Evolutionary conservation across 495 filamentous ascomycete genomes (phyloP).

Genomic region (Corynascus novoguineensis): DNA sequence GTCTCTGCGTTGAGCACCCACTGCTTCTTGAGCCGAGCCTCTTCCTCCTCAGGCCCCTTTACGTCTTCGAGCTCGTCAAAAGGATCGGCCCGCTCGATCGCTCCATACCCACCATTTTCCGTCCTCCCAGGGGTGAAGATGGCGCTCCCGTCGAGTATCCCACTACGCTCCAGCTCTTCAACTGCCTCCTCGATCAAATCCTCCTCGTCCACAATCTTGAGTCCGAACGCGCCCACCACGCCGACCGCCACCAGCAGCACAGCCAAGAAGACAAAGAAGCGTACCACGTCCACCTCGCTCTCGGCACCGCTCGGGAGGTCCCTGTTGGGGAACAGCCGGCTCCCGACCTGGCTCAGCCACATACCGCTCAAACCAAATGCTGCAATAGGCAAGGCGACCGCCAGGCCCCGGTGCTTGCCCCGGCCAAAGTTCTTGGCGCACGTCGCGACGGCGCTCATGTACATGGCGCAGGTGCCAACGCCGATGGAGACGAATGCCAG

Average conservation of each 20-base stretch:
- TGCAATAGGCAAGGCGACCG: conserved; percentile 85
- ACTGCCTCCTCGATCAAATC: conserved; percentile 83
- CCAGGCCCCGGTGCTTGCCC: conserved; percentile 80
- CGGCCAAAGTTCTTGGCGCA: conserved; percentile 96
- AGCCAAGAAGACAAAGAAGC: conserved; percentile 78
- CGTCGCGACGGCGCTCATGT: conserved; percentile 79
- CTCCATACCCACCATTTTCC: conserved; percentile 36
- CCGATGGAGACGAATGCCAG: conserved; percentile 76
- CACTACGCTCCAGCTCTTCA: conserved; percentile 77
- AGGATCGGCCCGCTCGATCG: conserved; percentile 25
- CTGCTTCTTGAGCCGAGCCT: conserved; percentile 69
- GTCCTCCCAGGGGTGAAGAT: conserved; percentile 32
- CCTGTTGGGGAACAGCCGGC: conserved; percentile 60
- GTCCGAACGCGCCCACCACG: conserved; percentile 62
- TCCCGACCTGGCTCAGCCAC: conserved; percentile 89
- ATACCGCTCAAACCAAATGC: conserved; percentile 88
- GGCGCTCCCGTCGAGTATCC: conserved; percentile 59
- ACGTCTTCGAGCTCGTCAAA: conserved; percentile 35
- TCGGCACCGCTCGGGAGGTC: conserved; percentile 52
- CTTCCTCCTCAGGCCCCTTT: conserved; percentile 47
- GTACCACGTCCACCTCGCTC: conserved; percentile 80
- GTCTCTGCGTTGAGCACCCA: conserved; percentile 88
- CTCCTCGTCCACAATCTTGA: conserved; percentile 57
- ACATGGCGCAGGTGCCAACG: conserved; percentile 78
- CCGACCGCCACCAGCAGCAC: conserved; percentile 62